Conservation (phyloP, 805 yeast genomes). For the Lipomyces kockii region DNA sequence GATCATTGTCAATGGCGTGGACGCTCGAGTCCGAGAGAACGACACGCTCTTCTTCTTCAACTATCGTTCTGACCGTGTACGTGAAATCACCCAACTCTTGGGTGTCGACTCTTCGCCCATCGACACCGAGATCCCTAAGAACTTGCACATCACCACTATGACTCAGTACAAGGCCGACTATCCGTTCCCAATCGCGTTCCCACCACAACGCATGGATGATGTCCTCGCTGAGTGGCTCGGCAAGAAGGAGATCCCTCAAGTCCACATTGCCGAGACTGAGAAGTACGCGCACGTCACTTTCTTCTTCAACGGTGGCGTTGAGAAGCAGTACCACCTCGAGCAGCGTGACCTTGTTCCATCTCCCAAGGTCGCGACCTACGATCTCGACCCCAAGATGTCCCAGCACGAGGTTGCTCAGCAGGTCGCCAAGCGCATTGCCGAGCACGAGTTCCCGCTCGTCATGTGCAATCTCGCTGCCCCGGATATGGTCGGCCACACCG, state of each 20-base stretch:
- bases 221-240: constrained; percentile 40
- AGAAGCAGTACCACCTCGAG: constrained; percentile 37
- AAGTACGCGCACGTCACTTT: constrained; percentile 40
- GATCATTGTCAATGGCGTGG: constrained; percentile 34
- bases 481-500: constrained; percentile 40
- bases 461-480: constrained; percentile 40
- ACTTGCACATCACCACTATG: constrained; percentile 38
- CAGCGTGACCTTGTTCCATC: constrained; percentile 38
- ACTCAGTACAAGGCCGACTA: constrained; percentile 40
- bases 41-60: constrained; percentile 39
- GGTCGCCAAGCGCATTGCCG: constrained; percentile 34
- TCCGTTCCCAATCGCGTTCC: constrained; percentile 37
- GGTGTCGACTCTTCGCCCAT: constrained; percentile 40
- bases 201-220: constrained; percentile 39
- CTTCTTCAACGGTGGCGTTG: constrained; percentile 40
- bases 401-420: constrained; percentile 38
- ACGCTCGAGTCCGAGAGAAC: constrained; percentile 34
- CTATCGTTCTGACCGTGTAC: constrained; percentile 40
- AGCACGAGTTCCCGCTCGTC: constrained; percentile 36
- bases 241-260: constrained; percentile 35
- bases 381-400: constrained; percentile 37
- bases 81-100: constrained; percentile 39
- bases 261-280: constrained; percentile 39
- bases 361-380: constrained; percentile 39
- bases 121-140: constrained; percentile 35